A percentile compares a stretch with the other conserved stretches of the same genome.
These are phyloP conservation scores for Pyrrhoderma lamaoense DNA, from an alignment of 1,284 basidiomycete species.

Conservation along the genomic window DNA sequence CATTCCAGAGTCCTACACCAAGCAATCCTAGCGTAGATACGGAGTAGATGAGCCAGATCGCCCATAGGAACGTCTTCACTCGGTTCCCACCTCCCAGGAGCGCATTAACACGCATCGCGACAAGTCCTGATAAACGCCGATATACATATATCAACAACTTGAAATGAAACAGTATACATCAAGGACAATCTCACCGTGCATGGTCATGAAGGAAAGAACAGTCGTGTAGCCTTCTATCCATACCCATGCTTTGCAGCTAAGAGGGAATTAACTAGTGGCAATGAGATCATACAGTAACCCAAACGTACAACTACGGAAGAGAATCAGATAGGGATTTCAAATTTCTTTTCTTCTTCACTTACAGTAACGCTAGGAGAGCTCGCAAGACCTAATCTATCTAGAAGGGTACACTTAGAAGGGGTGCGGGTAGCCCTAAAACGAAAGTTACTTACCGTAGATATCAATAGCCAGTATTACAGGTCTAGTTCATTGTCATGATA, in stretches of 20 bases:
- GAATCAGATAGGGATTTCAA: not conserved
- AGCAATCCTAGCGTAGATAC: constrained; percentile 12
- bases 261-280: not conserved
- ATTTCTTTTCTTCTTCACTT: not conserved
- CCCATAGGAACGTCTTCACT: constrained; percentile 14
- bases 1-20: constrained; percentile 9
- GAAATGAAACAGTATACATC: not conserved
- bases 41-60: constrained; percentile 11
- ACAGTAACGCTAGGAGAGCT: constrained; percentile 9
- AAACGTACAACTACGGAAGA: constrained; percentile 13
- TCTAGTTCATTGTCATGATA: constrained; percentile 1
- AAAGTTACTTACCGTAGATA: constrained; percentile 15
- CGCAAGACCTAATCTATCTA: constrained; percentile 13
- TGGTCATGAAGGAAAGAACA: constrained; percentile 17
- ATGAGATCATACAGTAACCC: not conserved
- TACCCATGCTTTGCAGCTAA: constrained; percentile 18
- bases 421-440: not conserved
- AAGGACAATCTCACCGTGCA: constrained; percentile 14
- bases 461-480: constrained; percentile 17
- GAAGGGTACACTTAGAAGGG: not conserved
- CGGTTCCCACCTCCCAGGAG: constrained; percentile 11
- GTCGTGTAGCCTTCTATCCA: constrained; percentile 18
- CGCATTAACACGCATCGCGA: constrained; percentile 19
- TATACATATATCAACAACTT: not conserved
- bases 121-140: constrained; percentile 7